A percentile compares a stretch with the other conserved stretches of the same genome.
These are phyloP conservation scores for Solanum sitiens DNA, from an alignment of 257 asterid genomes.

Conservation along the genomic window DNA sequence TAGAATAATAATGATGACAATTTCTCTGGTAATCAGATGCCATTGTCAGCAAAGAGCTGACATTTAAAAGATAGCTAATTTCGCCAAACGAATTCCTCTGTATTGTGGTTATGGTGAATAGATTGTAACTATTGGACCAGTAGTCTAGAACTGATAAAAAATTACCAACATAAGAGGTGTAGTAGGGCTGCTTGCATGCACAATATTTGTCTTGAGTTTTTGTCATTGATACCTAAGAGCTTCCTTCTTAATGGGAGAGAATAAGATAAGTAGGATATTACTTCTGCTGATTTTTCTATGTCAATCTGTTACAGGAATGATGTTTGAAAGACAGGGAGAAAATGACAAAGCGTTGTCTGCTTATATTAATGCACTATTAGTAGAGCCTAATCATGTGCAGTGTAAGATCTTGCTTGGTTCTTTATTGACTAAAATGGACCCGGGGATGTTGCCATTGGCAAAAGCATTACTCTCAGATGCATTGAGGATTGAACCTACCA, in stretches of 20 bases:
- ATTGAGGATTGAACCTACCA: slow-evolving; percentile 74
- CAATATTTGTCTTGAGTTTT: neutral
- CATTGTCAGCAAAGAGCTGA: neutral
- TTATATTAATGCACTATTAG: slow-evolving; percentile 52
- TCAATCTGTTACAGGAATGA: slow-evolving; percentile 34
- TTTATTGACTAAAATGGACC: slow-evolving; percentile 43
- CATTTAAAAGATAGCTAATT: neutral
- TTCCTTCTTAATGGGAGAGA: neutral
- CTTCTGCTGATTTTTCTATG: neutral
- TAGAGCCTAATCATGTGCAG: slow-evolving; percentile 77
- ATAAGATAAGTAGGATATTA: neutral
- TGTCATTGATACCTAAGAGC: neutral
- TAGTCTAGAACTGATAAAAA: neutral
- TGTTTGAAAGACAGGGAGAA: slow-evolving; percentile 67
- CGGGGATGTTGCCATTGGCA: slow-evolving; percentile 71
- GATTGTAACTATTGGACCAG: neutral
- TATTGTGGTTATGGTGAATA: neutral
- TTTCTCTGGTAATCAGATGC: neutral
- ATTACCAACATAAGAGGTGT: neutral
- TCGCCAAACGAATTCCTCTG: neutral
- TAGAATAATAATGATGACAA: neutral
- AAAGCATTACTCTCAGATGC: slow-evolving; percentile 87
- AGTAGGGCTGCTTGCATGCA: neutral
- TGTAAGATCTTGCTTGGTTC: slow-evolving; percentile 69
- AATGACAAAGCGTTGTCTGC: slow-evolving; percentile 48